Percentiles rank a stretch among this genome's conserved stretches.
Conservation (phyloP, 441 rosid species). For the Gossypium schwendimanii region DNA sequence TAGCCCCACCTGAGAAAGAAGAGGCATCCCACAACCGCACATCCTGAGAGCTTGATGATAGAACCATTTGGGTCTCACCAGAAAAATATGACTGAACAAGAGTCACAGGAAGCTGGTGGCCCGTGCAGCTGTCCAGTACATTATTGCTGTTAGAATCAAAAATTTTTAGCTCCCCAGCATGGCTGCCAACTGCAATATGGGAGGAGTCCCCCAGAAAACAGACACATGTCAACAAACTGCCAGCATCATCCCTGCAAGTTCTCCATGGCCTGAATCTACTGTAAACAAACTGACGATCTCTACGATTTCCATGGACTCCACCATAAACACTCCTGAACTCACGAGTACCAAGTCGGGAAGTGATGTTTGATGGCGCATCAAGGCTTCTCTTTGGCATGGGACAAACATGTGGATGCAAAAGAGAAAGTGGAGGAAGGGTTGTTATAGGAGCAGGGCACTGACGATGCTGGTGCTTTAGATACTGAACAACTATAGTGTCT, state of each 20-base stretch:
- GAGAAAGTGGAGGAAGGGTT: conserved; percentile 94
- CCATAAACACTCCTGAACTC: conserved; percentile 73
- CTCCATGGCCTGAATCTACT: conserved; percentile 95
- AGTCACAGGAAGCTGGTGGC: conserved; percentile 76
- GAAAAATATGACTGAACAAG: conserved; percentile 63
- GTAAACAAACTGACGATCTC: conserved; percentile 91
- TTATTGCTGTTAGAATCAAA: conserved; percentile 65
- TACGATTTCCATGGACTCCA: conserved; percentile 90
- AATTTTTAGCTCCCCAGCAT: conserved; percentile 73
- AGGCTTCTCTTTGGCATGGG: conserved; percentile 90
- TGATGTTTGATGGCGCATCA: conserved; percentile 85
- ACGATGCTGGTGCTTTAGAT: conserved; percentile 94
- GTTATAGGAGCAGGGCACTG: conserved; percentile 99
- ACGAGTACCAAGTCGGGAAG: conserved; percentile 79
- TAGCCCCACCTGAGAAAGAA: conserved; percentile 58
- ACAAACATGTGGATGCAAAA: conserved; percentile 90
- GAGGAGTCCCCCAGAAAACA: conserved; percentile 70
- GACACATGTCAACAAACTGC: conserved; percentile 71
- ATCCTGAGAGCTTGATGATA: conserved; percentile 81
- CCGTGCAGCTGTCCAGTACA: conserved; percentile 64
- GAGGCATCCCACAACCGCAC: conserved; percentile 92
- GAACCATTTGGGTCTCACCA: conserved; percentile 61
- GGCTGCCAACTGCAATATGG: conserved; percentile 85
- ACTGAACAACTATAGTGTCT: conserved; percentile 86
- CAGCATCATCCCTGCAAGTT: conserved; percentile 84